These are phyloP conservation scores for Marchantia paleacea DNA, from an alignment of 225 moss, liverwort and hornwort species.

Conservation along the genomic window DNA sequence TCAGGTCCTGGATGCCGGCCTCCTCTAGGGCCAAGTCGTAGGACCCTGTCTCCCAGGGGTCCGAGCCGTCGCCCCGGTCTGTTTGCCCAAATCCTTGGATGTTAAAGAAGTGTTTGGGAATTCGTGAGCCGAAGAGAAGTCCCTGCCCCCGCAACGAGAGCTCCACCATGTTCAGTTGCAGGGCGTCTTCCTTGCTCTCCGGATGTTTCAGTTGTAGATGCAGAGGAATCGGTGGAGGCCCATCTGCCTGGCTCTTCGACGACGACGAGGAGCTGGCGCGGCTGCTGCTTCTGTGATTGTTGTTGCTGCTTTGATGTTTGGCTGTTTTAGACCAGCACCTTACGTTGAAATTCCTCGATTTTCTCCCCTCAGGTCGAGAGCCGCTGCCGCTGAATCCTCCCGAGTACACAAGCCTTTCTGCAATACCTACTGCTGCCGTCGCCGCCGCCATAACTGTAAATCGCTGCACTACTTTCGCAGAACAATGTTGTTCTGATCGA, in stretches of 20 bases:
- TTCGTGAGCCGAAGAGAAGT: constrained; percentile 54
- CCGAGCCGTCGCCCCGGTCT: constrained; percentile 56
- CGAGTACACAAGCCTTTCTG: not conserved
- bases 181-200: not conserved
- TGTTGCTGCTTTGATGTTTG: not conserved
- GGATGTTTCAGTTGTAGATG: constrained; percentile 3
- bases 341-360: not conserved
- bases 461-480: not conserved
- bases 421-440: not conserved
- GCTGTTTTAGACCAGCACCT: not conserved
- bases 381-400: not conserved
- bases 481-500: too few species aligned
- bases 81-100: constrained; percentile 60
- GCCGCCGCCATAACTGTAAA: not conserved
- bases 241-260: not conserved
- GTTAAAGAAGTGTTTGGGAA: constrained; percentile 67
- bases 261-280: not conserved
- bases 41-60: constrained; percentile 78
- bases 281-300: not conserved
- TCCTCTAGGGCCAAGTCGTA: constrained; percentile 66
- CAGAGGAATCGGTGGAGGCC: not conserved
- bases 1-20: constrained; percentile 68
- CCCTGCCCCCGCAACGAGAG: constrained; percentile 56
- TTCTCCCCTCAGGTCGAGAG: not conserved
- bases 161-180: constrained; percentile 53